Conservation (phyloP, 805 yeast species). For the Groenewaldozyma tartarivorans region DNA sequence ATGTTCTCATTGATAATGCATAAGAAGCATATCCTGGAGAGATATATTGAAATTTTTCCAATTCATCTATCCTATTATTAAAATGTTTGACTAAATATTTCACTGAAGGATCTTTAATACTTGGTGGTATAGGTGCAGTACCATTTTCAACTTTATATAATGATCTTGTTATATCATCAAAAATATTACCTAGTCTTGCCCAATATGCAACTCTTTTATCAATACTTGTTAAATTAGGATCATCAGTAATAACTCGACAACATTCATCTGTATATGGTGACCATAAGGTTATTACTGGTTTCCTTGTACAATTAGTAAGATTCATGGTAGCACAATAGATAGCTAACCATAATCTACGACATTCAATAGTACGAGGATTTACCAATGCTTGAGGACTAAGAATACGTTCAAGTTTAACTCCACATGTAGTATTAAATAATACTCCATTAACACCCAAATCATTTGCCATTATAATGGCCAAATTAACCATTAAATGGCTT, state of each 20-base stretch:
- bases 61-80: constrained; percentile 35
- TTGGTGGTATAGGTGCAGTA: constrained; percentile 34
- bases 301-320: constrained; percentile 54
- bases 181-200: constrained; percentile 46
- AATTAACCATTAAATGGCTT: constrained; percentile 55
- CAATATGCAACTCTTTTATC: constrained; percentile 43
- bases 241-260: constrained; percentile 36
- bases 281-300: constrained; percentile 41
- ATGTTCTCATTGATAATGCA: constrained; percentile 41
- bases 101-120: constrained; percentile 28
- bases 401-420: constrained; percentile 18
- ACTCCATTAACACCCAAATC: constrained; percentile 68
- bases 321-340: constrained; percentile 56
- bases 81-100: constrained; percentile 39
- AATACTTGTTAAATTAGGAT: constrained; percentile 21
- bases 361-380: constrained; percentile 36
- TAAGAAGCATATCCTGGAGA: constrained; percentile 36
- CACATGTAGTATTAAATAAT: constrained; percentile 9
- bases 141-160: constrained; percentile 25
- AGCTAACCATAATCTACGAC: constrained; percentile 43
- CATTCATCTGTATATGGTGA: constrained; percentile 52
- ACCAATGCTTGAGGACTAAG: constrained; percentile 31
- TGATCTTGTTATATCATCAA: constrained; percentile 47
- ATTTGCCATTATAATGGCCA: constrained; percentile 58
- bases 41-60: constrained; percentile 35